These are phyloP conservation scores for Myrmaecium sp. DNA, from an alignment of 2,329 filamentous ascomycete genomes.

Conservation along the genomic window DNA sequence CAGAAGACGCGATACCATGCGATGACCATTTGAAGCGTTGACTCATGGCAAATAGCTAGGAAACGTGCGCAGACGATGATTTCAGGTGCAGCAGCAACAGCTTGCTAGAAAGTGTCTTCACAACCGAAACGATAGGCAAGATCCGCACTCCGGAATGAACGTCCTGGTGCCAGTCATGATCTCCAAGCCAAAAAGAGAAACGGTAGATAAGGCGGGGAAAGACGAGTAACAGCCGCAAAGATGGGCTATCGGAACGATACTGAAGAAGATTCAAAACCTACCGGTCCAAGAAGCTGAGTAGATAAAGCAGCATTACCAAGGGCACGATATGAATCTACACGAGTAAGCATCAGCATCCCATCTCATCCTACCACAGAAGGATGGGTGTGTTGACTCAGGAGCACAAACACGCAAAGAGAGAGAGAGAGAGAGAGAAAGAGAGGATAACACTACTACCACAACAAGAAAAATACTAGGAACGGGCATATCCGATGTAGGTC, in stretches of 20 bases:
- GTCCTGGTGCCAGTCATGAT: not conserved
- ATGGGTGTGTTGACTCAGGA: too few relatives aligned
- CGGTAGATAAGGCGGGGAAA: not conserved
- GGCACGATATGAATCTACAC: constrained; percentile 46
- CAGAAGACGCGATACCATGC: not conserved
- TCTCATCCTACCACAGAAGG: too few relatives aligned
- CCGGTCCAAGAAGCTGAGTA: constrained; percentile 62
- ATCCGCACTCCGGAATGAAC: not conserved
- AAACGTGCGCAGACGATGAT: not conserved
- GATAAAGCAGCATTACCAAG: constrained; percentile 51
- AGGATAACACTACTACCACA: too few relatives aligned
- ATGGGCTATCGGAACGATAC: too few relatives aligned
- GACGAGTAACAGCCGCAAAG: too few relatives aligned
- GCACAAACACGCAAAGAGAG: too few relatives aligned
- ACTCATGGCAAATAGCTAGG: not conserved
- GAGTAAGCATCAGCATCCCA: too few relatives aligned
- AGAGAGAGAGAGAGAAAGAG: too few relatives aligned
- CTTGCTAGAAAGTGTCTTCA: not conserved
- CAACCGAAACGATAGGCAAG: not conserved
- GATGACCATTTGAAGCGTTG: not conserved
- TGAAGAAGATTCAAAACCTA: constrained; percentile 22
- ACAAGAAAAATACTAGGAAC: too few relatives aligned
- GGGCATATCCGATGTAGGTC: too few relatives aligned
- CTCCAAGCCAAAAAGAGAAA: not conserved
- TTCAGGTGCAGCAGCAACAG: constrained; percentile 9